Evolutionary conservation across 108 stramenopile species (phyloP).

Genomic region (Aureococcus anophagefferens): DNA sequence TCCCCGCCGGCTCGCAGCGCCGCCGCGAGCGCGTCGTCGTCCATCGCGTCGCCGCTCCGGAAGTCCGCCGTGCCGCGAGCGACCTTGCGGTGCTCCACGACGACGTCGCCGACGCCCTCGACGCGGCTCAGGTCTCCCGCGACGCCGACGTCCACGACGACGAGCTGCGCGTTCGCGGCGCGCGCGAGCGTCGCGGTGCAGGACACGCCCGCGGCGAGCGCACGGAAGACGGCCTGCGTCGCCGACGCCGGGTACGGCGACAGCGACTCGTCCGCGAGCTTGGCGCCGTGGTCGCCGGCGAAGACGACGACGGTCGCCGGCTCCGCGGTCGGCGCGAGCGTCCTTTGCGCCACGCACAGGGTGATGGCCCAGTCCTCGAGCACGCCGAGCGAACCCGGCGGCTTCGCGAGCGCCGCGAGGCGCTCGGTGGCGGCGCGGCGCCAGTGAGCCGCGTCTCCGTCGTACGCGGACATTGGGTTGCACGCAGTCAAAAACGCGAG

Average conservation of each 20-base stretch:
- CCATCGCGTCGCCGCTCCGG: slow-evolving; percentile 54
- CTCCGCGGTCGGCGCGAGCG: slow-evolving; percentile 25
- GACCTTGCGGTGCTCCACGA: slow-evolving; percentile 29
- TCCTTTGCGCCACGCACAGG: slow-evolving; percentile 44
- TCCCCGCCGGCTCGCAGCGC: slow-evolving; percentile 40
- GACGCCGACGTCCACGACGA: slow-evolving; percentile 65
- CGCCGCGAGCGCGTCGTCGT: slow-evolving; percentile 35
- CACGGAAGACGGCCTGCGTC: slow-evolving; percentile 45
- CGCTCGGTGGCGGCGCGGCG: slow-evolving; percentile 45
- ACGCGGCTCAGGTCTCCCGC: slow-evolving; percentile 14
- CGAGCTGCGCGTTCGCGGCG: slow-evolving; percentile 34
- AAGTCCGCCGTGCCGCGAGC: slow-evolving; percentile 49
- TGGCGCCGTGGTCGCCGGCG: slow-evolving; percentile 67
- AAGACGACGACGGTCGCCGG: slow-evolving; percentile 36
- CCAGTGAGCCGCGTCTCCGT: too few species aligned
- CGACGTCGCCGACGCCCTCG: slow-evolving; percentile 26
- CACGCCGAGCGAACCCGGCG: slow-evolving; percentile 59
- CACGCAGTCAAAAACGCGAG: too few species aligned
- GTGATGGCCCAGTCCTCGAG: slow-evolving; percentile 62
- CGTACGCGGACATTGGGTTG: too few species aligned
- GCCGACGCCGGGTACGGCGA: slow-evolving; percentile 60
- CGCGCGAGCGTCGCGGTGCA: slow-evolving; percentile 53
- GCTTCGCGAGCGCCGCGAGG: slow-evolving; percentile 62
- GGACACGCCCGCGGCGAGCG: slow-evolving; percentile 46
- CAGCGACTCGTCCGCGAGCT: slow-evolving; percentile 43